These are phyloP conservation scores for Thymus mandschuricus DNA, from an alignment of 257 asterid genomes.

Conservation along the genomic window DNA sequence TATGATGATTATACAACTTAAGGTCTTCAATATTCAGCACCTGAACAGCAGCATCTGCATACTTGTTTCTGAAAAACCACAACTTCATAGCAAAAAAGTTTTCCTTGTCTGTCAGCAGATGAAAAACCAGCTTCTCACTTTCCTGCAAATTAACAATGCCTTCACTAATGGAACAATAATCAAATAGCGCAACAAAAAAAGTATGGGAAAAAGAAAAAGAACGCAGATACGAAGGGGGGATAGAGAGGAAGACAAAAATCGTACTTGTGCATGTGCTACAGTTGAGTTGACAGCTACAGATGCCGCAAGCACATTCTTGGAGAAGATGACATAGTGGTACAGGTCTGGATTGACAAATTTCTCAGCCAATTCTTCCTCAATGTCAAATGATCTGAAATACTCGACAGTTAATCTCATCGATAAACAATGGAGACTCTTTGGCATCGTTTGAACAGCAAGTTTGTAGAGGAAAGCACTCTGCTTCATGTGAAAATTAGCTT, in stretches of 20 bases:
- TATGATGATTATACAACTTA: slow-evolving; percentile 52
- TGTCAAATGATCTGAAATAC: slow-evolving; percentile 69
- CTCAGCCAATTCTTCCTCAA: slow-evolving; percentile 53
- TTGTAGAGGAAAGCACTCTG: slow-evolving; percentile 98
- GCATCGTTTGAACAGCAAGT: slow-evolving; percentile 95
- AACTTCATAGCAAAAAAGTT: slow-evolving; percentile 87
- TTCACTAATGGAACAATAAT: slow-evolving; percentile 27
- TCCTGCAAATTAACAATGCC: slow-evolving; percentile 59
- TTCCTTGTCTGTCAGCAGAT: slow-evolving; percentile 85
- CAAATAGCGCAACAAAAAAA: slow-evolving; percentile 14
- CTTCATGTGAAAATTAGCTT: slow-evolving; percentile 90
- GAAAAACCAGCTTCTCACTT: slow-evolving; percentile 79
- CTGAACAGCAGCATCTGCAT: slow-evolving; percentile 78
- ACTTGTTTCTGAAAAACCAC: slow-evolving; percentile 75
- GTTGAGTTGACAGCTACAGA: slow-evolving; percentile 92
- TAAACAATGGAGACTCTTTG: slow-evolving; percentile 94
- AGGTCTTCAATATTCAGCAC: slow-evolving; percentile 84
- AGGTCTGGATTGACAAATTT: slow-evolving; percentile 67
- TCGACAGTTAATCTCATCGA: slow-evolving; percentile 95
- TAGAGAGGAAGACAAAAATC: slow-evolving; percentile 28
- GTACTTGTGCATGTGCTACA: slow-evolving; percentile 73
- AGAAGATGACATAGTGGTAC: slow-evolving; percentile 83
- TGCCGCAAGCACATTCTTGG: slow-evolving; percentile 83
- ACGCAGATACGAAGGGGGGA: slow-evolving; percentile 13
- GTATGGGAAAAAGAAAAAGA: background rate